These are phyloP conservation scores for Jasminum sambac DNA, from an alignment of 257 asterid species.

Conservation along the genomic window DNA sequence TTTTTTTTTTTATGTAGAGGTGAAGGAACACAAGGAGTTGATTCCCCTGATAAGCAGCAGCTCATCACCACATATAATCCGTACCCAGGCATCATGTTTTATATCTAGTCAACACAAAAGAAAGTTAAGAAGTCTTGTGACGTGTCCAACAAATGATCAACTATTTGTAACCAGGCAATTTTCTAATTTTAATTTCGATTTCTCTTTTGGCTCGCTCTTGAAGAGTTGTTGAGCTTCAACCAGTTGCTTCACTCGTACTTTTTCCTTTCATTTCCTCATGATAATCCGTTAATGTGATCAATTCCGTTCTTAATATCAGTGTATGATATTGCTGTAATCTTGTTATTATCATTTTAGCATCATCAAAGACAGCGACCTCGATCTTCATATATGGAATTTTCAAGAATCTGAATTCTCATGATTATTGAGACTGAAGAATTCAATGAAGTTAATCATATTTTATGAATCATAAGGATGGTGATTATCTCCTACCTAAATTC, in stretches of 20 bases:
- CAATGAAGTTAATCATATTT: neutral
- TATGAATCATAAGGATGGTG: neutral
- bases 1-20: conserved; percentile 35
- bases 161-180: conserved; percentile 50
- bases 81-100: conserved; percentile 37
- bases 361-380: neutral
- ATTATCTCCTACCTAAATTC: neutral
- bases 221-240: neutral
- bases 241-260: neutral
- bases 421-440: neutral
- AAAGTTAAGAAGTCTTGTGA: conserved; percentile 49
- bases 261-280: neutral
- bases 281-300: neutral
- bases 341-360: too few relatives aligned
- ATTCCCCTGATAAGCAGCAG: conserved; percentile 32
- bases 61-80: conserved; percentile 35
- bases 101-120: conserved; percentile 54
- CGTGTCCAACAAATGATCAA: conserved; percentile 49
- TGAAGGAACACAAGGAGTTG: conserved; percentile 44
- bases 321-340: neutral
- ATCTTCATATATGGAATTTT: neutral
- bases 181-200: neutral
- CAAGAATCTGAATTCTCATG: neutral
- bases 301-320: neutral
- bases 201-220: neutral